Evolutionary conservation across 2,329 filamentous ascomycete species (phyloP).

Genomic region (Fusarium falciforme): DNA sequence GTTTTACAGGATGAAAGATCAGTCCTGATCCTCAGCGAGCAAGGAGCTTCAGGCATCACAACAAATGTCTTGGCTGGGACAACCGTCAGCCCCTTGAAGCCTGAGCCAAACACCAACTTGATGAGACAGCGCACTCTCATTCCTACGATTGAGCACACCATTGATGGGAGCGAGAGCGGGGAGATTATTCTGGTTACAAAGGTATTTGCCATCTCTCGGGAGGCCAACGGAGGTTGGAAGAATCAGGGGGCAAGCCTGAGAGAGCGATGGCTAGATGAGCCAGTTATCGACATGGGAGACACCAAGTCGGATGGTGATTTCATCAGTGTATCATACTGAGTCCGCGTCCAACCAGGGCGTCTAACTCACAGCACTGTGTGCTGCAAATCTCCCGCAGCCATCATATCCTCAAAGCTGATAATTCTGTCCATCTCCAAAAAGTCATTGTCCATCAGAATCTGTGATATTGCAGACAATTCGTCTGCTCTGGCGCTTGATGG

Average conservation of each 20-base stretch:
- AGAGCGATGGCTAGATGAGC: neutral
- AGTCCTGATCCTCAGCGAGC: neutral
- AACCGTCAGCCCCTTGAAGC: slow-evolving; percentile 3
- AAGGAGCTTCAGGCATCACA: neutral
- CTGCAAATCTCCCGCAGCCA: slow-evolving; percentile 30
- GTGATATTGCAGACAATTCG: slow-evolving; percentile 28
- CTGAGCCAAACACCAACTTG: slow-evolving; percentile 29
- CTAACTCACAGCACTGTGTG: neutral
- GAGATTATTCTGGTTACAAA: neutral
- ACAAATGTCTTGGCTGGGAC: neutral
- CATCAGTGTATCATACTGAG: neutral
- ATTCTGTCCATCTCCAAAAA: slow-evolving; percentile 47
- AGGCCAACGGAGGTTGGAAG: neutral
- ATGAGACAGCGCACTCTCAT: slow-evolving; percentile 24
- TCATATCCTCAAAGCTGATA: slow-evolving; percentile 48
- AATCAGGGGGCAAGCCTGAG: neutral
- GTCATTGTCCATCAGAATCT: slow-evolving; percentile 42
- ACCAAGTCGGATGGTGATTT: neutral
- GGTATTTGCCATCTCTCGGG: neutral
- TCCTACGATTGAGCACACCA: neutral
- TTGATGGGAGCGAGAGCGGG: neutral
- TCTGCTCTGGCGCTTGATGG: slow-evolving; percentile 17
- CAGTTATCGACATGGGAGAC: neutral
- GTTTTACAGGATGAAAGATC: neutral
- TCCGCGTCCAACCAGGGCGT: neutral